phyloP scores from a whole-genome alignment of 2,329 filamentous ascomycete genomes.

The Exserohilum turcica region DNA sequence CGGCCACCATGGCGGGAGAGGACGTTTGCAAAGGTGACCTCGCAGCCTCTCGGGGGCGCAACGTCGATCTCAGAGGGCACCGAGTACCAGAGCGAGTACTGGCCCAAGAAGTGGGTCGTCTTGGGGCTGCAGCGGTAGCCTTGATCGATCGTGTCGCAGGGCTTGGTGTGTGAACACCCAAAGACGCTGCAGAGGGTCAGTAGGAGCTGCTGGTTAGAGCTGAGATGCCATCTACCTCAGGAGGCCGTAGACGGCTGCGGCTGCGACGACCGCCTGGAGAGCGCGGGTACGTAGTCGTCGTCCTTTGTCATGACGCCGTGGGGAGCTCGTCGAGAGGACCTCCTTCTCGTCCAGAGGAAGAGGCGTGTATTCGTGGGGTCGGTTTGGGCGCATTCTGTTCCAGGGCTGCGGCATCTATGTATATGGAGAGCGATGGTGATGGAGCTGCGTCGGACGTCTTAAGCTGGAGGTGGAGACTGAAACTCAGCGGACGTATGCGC shows the following conservation, averaged over 20 bases:
- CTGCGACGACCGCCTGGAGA: conserved; percentile 23
- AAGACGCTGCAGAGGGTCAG: conserved; percentile 27
- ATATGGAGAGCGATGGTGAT: neutral
- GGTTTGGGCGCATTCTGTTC: conserved; percentile 35
- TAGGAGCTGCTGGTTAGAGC: neutral
- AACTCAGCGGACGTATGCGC: conserved; percentile 4
- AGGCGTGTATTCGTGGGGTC: conserved; percentile 31
- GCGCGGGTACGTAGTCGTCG: conserved; percentile 18
- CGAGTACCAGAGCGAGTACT: conserved; percentile 84
- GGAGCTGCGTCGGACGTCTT: neutral
- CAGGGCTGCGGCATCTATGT: conserved; percentile 32
- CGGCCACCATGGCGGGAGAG: conserved; percentile 85
- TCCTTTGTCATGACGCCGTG: conserved; percentile 18
- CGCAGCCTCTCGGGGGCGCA: conserved; percentile 68
- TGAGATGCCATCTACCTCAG: conserved; percentile 24
- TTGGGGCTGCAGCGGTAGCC: conserved; percentile 68
- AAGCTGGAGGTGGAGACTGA: neutral
- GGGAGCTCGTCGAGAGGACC: conserved; percentile 22
- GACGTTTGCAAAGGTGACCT: conserved; percentile 77
- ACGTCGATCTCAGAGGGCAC: conserved; percentile 69
- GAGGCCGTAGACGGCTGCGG: conserved; percentile 32
- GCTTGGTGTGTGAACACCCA: conserved; percentile 21
- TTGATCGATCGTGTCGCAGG: conserved; percentile 59
- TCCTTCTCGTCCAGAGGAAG: conserved; percentile 43
- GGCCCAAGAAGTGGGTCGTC: conserved; percentile 76